These are phyloP conservation scores for Pichia sorboxylosa DNA, from an alignment of 1,139 yeast genomes.

Conservation along the genomic window DNA sequence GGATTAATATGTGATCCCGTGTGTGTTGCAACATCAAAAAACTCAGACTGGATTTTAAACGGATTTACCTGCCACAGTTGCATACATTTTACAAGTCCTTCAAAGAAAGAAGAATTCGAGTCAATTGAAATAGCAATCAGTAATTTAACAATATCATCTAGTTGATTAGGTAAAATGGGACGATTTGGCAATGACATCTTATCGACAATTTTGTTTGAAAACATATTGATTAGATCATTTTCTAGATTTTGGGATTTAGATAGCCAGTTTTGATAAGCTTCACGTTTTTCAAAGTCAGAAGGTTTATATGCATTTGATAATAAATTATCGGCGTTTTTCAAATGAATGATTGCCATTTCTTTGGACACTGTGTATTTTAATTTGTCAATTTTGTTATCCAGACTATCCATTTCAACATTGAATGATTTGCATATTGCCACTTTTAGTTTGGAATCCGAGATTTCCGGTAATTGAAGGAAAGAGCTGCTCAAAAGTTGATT, in stretches of 20 bases:
- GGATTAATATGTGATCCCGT: slow-evolving; percentile 9
- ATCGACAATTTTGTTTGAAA: slow-evolving; percentile 1
- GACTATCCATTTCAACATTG: slow-evolving; percentile 2
- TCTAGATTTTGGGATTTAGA: slow-evolving; percentile 11
- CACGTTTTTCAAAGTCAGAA: slow-evolving; percentile 14
- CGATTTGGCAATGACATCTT: not conserved
- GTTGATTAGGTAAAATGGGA: slow-evolving; percentile 8
- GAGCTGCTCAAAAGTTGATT: slow-evolving; percentile 5
- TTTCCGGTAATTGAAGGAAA: slow-evolving; percentile 12
- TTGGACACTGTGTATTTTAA: slow-evolving; percentile 10
- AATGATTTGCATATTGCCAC: slow-evolving; percentile 8
- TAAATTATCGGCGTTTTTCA: slow-evolving; percentile 9
- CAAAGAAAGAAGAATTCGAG: slow-evolving; percentile 16
- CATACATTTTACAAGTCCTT: slow-evolving; percentile 17
- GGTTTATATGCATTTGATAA: slow-evolving; percentile 9
- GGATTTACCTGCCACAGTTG: slow-evolving; percentile 23
- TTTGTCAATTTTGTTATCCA: slow-evolving; percentile 4
- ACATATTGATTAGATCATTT: slow-evolving; percentile 4
- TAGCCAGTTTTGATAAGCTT: slow-evolving; percentile 16
- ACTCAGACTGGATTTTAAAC: slow-evolving; percentile 13
- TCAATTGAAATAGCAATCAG: slow-evolving; percentile 10
- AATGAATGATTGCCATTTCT: slow-evolving; percentile 10
- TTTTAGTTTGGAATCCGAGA: slow-evolving; percentile 9
- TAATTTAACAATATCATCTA: slow-evolving; percentile 5
- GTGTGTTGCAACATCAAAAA: slow-evolving; percentile 6